Conservation (phyloP, 805 yeast species). For the Candida krabiensis region DNA sequence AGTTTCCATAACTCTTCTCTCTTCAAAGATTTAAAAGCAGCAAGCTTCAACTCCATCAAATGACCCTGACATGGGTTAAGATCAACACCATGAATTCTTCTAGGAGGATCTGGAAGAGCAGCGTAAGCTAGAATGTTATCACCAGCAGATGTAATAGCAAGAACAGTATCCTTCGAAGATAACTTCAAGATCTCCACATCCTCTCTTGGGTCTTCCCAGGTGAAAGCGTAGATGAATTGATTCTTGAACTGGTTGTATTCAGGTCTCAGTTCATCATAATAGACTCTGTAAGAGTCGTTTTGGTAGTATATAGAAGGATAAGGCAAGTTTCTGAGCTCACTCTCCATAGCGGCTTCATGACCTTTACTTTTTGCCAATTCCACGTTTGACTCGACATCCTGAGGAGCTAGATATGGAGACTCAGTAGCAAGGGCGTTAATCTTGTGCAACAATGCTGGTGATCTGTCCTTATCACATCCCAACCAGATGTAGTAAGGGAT, state of each 20-base stretch:
- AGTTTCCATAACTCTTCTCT: slow-evolving; percentile 68
- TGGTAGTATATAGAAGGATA: slow-evolving; percentile 82
- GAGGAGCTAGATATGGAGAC: slow-evolving; percentile 77
- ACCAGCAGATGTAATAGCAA: slow-evolving; percentile 86
- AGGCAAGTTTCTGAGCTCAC: slow-evolving; percentile 65
- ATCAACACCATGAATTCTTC: slow-evolving; percentile 80
- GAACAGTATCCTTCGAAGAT: slow-evolving; percentile 63
- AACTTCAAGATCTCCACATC: slow-evolving; percentile 67
- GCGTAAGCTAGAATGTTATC: slow-evolving; percentile 80
- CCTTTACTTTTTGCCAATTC: slow-evolving; percentile 59
- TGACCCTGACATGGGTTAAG: slow-evolving; percentile 83
- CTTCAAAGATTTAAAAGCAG: slow-evolving; percentile 58
- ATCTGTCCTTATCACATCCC: slow-evolving; percentile 64
- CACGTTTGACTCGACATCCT: slow-evolving; percentile 26
- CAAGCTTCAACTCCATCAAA: slow-evolving; percentile 73
- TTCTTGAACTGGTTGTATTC: slow-evolving; percentile 69
- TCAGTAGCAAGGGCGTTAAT: slow-evolving; percentile 76
- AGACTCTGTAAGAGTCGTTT: slow-evolving; percentile 74
- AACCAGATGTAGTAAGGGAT: slow-evolving; percentile 86
- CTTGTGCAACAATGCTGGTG: slow-evolving; percentile 48
- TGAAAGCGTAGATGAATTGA: slow-evolving; percentile 83
- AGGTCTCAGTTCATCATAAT: slow-evolving; percentile 69
- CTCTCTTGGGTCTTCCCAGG: slow-evolving; percentile 90
- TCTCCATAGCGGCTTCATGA: slow-evolving; percentile 70
- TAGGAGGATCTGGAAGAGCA: slow-evolving; percentile 67